Base-by-base conservation (phyloP, 306 rosid species). In the Quercus suber region DNA sequence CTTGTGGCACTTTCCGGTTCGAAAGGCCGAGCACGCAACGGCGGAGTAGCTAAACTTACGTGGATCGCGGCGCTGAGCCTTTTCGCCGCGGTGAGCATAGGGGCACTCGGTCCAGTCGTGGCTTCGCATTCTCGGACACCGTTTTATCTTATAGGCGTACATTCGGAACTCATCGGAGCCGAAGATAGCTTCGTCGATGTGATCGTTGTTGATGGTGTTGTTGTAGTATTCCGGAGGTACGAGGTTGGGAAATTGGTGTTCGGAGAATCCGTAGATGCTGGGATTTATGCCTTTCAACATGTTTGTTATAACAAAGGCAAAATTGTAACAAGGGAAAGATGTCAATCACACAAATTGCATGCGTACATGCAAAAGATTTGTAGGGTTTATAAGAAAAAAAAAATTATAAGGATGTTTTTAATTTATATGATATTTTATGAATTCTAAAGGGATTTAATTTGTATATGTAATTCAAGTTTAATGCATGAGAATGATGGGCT, bases 31-130 rank as follows among this genome's bases (percentile, higher is more conserved):
- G 81, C 89, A 88, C 27, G 78, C 79, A 43, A 86, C 21, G 14
- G 91, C 89, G 1, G 84, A 8, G 82, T 88, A 88, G 33, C 17
- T 33, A 73, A 57, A 65, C 15, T 74, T 73, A 2, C 83, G 80
- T 2, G 88, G 91, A 76, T 86, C 91, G 0, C 91, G 87, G 73
- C 91, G 85, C 81, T 81, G 83, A 0, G 91, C 91, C 80, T 86
- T 88, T 79, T 86, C 89, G 61, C 88, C 89, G 0, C 85, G 86
- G 86, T 88, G 91, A 13, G 91, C 89, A 75, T 76, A 88, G 14
- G 91, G 91, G 73, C 91, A 86, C 49, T 82, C 82, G 3, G 89
- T 88, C 91, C 91, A 88, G 79, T 88, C 89, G 63, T 88, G 91
- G 84, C 85, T 82, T 12, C 86, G 77, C 55, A 64, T 43, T 41